Evolutionary conservation across 106 monocot species (phyloP).

Genomic region (Acanthochlamys bracteata): DNA sequence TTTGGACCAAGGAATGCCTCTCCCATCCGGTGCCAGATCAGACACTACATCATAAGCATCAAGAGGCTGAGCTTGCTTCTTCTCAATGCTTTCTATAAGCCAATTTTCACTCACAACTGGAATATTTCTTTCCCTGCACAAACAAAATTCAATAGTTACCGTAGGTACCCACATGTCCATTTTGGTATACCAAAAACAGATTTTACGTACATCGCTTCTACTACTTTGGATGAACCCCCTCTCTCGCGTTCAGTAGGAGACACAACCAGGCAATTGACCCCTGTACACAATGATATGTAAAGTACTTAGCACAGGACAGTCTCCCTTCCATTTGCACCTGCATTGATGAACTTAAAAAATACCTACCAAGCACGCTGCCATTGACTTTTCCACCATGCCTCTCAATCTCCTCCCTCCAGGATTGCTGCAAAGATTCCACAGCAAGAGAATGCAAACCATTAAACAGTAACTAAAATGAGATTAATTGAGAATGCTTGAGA

Average conservation of each 20-base stretch:
- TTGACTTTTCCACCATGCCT: constrained; percentile 64
- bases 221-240: constrained; percentile 52
- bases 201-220: constrained; percentile 51
- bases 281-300: constrained; percentile 6
- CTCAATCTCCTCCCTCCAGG: constrained; percentile 62
- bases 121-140: constrained; percentile 40
- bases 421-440: constrained; percentile 21
- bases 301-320: not conserved
- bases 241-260: constrained; percentile 55
- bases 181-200: not conserved
- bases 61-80: constrained; percentile 36
- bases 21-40: constrained; percentile 45
- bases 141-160: not conserved
- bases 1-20: constrained; percentile 49
- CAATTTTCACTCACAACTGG: constrained; percentile 75
- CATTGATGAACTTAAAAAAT: not conserved
- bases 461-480: too few relatives aligned
- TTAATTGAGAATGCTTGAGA: too few relatives aligned
- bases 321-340: not conserved
- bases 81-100: constrained; percentile 61
- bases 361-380: constrained; percentile 32
- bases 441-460: not conserved
- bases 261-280: constrained; percentile 53
- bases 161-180: not conserved
- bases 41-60: constrained; percentile 55